Evolutionary conservation across 306 rosid genomes (phyloP).

Genomic region (Vicia villosa): DNA sequence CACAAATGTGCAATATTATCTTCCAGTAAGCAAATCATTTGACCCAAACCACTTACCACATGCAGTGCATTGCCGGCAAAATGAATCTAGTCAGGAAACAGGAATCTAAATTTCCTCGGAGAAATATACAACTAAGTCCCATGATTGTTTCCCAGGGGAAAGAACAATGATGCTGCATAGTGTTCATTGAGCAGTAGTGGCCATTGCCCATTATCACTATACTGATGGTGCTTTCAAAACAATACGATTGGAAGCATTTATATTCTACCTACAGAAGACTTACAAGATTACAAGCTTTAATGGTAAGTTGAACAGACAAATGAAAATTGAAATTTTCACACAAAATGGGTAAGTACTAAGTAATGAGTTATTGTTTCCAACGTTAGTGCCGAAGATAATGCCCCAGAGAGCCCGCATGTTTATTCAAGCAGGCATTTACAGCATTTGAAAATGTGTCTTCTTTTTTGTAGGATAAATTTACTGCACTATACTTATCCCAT

Average conservation of each 20-base stretch:
- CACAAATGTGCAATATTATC: slow-evolving; percentile 22
- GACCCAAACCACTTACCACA: slow-evolving; percentile 23
- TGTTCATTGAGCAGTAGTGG: neutral
- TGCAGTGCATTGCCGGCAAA: neutral
- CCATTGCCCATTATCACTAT: neutral
- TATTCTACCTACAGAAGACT: neutral
- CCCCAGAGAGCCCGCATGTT: neutral
- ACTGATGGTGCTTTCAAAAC: neutral
- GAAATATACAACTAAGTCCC: neutral
- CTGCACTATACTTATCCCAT: neutral
- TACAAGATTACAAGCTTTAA: neutral
- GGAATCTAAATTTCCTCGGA: neutral
- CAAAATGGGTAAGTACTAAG: neutral
- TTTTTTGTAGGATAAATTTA: too few species aligned
- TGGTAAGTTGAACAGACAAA: neutral
- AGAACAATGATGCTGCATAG: neutral
- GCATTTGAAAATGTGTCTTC: too few species aligned
- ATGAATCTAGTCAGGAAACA: slow-evolving; percentile 4
- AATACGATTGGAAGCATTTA: neutral
- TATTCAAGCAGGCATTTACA: too few species aligned
- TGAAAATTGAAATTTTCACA: slow-evolving; percentile 3
- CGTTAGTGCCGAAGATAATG: neutral
- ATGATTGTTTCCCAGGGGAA: neutral
- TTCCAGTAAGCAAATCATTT: slow-evolving; percentile 1
- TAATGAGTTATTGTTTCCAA: neutral